These are phyloP conservation scores for Saturnispora bothae DNA, from an alignment of 805 yeast genomes.

Conservation along the genomic window DNA sequence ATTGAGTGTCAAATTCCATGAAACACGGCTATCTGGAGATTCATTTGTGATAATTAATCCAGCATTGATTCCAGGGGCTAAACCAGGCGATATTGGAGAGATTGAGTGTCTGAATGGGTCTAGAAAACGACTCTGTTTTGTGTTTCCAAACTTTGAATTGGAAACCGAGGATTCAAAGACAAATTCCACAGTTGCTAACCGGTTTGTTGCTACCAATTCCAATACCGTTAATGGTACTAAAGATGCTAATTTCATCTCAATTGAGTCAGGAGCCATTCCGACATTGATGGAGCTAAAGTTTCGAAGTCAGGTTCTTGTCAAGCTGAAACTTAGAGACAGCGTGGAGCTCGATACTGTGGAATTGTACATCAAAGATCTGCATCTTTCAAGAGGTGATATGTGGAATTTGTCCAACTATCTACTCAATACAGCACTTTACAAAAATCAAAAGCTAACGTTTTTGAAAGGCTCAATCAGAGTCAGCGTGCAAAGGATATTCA, in stretches of 20 bases:
- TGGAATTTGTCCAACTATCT: conserved; percentile 67
- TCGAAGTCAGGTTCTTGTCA: conserved; percentile 54
- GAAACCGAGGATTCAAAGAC: conserved; percentile 3
- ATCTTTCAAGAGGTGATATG: conserved; percentile 84
- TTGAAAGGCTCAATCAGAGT: conserved; percentile 52
- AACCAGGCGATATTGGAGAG: conserved; percentile 72
- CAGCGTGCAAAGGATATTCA: conserved; percentile 49
- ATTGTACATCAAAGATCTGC: conserved; percentile 66
- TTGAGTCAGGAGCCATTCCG: conserved; percentile 51
- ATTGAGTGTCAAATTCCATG: conserved; percentile 53
- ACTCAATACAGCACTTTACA: conserved; percentile 53
- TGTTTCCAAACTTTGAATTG: conserved; percentile 25
- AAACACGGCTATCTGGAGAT: conserved; percentile 43
- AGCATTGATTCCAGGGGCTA: conserved; percentile 46
- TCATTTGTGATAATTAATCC: conserved; percentile 54
- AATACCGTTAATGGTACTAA: conserved; percentile 15
- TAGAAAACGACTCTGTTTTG: conserved; percentile 33
- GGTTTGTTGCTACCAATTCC: conserved; percentile 1
- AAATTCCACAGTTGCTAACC: conserved; percentile 8
- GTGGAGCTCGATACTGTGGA: conserved; percentile 80
- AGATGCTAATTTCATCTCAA: conserved; percentile 34
- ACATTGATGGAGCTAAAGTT: conserved; percentile 53
- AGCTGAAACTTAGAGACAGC: conserved; percentile 31
- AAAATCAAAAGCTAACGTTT: conserved; percentile 54
- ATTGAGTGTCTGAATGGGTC: conserved; percentile 35